Conservation (phyloP, 2,329 filamentous ascomycete species). For the Kalmusia sp. region DNA sequence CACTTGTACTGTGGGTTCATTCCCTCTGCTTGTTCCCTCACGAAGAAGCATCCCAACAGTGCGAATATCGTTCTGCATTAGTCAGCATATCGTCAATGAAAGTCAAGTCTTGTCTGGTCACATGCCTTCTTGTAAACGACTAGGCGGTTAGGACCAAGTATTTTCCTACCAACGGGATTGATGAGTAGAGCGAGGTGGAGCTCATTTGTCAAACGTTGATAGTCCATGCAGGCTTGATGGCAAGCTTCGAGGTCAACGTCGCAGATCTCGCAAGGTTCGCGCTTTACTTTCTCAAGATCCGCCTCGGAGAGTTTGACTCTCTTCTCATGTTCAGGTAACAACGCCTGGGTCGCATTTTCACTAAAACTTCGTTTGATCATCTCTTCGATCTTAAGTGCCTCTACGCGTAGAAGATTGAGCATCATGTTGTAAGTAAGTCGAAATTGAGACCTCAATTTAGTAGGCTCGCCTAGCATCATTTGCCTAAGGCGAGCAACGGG, state of each 20-base stretch:
- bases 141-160: constrained; percentile 78
- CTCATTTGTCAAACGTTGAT: constrained; percentile 78
- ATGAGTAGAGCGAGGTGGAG: constrained; percentile 77
- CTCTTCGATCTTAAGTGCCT: constrained; percentile 97
- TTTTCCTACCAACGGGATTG: constrained; percentile 82
- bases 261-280: constrained; percentile 82
- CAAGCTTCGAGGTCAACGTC: constrained; percentile 80
- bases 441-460: constrained; percentile 95
- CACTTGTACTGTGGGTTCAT: constrained; percentile 75
- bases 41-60: constrained; percentile 81
- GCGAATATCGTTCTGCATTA: constrained; percentile 73
- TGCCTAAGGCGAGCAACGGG: constrained; percentile 81
- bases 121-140: constrained; percentile 76
- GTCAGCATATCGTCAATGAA: constrained; percentile 16
- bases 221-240: constrained; percentile 82
- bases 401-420: constrained; percentile 89
- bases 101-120: neutral
- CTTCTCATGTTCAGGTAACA: constrained; percentile 94
- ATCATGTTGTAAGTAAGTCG: constrained; percentile 99
- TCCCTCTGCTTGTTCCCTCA: constrained; percentile 73
- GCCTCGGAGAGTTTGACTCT: constrained; percentile 91
- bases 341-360: constrained; percentile 93
- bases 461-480: constrained; percentile 96
- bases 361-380: constrained; percentile 99
- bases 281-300: constrained; percentile 87